These are phyloP conservation scores for Sphaerulina musiva DNA, from an alignment of 2,329 filamentous ascomycete species.

Conservation along the genomic window DNA sequence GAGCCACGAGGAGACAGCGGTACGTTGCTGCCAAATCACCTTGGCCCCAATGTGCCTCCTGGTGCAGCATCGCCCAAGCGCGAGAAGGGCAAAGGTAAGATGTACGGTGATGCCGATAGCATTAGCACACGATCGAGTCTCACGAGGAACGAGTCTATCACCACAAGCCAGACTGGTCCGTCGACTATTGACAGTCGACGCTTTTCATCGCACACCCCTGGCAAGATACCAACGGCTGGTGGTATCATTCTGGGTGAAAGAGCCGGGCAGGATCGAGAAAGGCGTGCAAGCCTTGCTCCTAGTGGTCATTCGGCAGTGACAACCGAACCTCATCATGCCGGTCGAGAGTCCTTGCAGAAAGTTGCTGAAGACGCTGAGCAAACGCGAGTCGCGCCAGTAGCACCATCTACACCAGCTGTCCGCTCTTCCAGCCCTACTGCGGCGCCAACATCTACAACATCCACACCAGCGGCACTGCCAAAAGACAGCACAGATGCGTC, in stretches of 20 bases:
- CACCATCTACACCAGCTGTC: background rate
- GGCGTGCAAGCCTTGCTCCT: conserved; percentile 1
- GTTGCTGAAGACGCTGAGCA: conserved; percentile 2
- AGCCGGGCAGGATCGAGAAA: conserved; percentile 1
- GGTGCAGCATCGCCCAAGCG: conserved; percentile 7
- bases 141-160: conserved; percentile 10
- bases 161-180: conserved; percentile 8
- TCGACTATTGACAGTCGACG: conserved; percentile 10
- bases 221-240: conserved; percentile 6
- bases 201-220: background rate
- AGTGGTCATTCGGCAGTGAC: background rate
- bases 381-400: background rate
- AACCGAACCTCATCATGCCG: background rate
- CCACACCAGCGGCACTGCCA: background rate
- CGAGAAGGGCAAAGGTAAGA: conserved; percentile 14
- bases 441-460: background rate
- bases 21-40: background rate
- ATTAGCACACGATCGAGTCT: conserved; percentile 10
- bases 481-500: background rate
- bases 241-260: conserved; percentile 6
- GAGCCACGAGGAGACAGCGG: background rate
- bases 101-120: conserved; percentile 8
- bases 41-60: conserved; percentile 3
- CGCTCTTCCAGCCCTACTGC: background rate
- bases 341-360: conserved; percentile 4